Base-by-base conservation (phyloP, 1,284 basidiomycete genomes). In the Pascua sp. region DNA sequence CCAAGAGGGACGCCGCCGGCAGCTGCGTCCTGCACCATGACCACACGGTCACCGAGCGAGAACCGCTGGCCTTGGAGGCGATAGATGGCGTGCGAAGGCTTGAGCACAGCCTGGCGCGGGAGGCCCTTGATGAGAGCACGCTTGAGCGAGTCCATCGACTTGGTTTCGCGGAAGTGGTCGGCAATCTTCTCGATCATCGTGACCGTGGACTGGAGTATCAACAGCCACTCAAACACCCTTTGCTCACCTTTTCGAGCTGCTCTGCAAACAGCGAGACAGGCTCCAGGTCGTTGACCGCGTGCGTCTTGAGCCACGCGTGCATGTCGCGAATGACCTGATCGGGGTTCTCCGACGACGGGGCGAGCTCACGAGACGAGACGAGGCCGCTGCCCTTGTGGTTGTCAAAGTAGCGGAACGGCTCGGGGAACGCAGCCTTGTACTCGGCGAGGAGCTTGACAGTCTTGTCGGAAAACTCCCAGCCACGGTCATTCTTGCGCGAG, bases 381-480 rank as follows among this genome's bases (percentile, higher is more conserved):
- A 95, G 88, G 43, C 86, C 91, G 72, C 88, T 84, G 17, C 87
- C 84, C 51, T 81, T 76, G n/a, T 72, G 67, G n/a, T 11, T 10
- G 64, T 91, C 88, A 42, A 94, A 79, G 13, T 81, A 80, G 11
- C 69, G 68, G 70, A 94, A 91, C n/a, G 94, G 81, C 56, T 90
- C 87, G 0, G 92, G 92, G 77, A 89, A 95, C 53, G 81, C 83
- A 11, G 77, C 77, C 81, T 89, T 89, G 79, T 98, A 98, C 58
- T 91, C 87, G 48, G 79, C 80, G 55, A 98, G 84, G 8, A 98
- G 82, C 42, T 87, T 82, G 41, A 94, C 79, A 0, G 94, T 87
- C 71, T 88, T 89, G 63, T 92, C 85, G 64, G 91, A 96, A 72
- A 89, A 98, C 75, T 98, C 95, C 96, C 96, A 99, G 45, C 86